These are phyloP conservation scores for Chrysanthemum seticuspe DNA, from an alignment of 129 eudicot species.

Conservation along the genomic window DNA sequence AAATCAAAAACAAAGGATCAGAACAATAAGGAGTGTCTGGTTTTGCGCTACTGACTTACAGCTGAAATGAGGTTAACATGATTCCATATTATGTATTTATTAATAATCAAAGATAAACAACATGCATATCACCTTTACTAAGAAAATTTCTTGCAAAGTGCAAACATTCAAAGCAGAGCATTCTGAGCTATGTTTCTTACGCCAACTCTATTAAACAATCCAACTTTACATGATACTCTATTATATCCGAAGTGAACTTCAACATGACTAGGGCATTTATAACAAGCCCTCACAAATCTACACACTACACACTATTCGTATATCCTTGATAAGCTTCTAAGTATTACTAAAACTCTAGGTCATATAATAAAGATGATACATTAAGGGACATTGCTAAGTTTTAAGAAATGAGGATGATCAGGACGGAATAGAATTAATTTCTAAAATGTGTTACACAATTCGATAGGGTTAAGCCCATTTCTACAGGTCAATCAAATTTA, in stretches of 20 bases:
- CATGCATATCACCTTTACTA: background rate
- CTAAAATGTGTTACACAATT: too few relatives aligned
- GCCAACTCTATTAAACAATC: background rate
- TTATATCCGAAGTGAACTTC: background rate
- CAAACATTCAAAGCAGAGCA: background rate
- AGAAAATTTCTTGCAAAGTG: background rate
- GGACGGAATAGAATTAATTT: too few relatives aligned
- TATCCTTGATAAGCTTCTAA: too few relatives aligned
- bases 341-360: too few relatives aligned
- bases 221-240: background rate
- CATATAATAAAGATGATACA: too few relatives aligned
- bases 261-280: background rate
- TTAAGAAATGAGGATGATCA: too few relatives aligned
- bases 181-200: too few relatives aligned
- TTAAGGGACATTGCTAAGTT: too few relatives aligned
- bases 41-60: background rate
- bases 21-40: background rate
- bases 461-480: too few relatives aligned
- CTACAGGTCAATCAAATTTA: too few relatives aligned
- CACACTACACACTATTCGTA: background rate
- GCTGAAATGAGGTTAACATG: background rate
- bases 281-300: background rate
- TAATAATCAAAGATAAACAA: constrained; percentile 5
- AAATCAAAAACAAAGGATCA: background rate
- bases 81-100: background rate